These are phyloP conservation scores for Hagleromyces aurorensis DNA, from an alignment of 805 yeast species.

Conservation along the genomic window DNA sequence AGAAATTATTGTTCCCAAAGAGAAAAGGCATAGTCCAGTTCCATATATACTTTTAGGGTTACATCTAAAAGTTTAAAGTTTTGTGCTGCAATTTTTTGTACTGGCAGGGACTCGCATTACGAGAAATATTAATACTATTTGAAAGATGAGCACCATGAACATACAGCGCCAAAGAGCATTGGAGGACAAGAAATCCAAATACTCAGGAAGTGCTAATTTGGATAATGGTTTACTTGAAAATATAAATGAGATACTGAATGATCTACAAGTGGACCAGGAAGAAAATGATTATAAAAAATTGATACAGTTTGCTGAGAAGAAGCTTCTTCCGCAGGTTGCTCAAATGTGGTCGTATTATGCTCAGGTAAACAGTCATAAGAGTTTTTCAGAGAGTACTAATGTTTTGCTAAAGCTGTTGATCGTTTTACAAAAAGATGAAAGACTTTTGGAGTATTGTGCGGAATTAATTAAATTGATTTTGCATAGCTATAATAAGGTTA, in stretches of 20 bases:
- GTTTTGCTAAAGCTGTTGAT: slow-evolving; percentile 34
- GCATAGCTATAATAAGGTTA: slow-evolving; percentile 46
- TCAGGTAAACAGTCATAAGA: slow-evolving; percentile 43
- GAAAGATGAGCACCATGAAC: too few species aligned
- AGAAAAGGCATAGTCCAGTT: too few species aligned
- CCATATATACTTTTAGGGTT: too few species aligned
- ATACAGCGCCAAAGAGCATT: too few species aligned
- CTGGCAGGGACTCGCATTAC: too few species aligned
- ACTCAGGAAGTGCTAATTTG: slow-evolving; percentile 16
- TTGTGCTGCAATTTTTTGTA: too few species aligned
- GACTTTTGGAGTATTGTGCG: slow-evolving; percentile 17
- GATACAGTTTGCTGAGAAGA: slow-evolving; percentile 30
- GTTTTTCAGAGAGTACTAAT: slow-evolving; percentile 39
- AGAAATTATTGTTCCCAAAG: too few species aligned
- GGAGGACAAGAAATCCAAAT: slow-evolving; percentile 8
- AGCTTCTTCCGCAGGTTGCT: slow-evolving; percentile 31
- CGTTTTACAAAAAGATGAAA: slow-evolving; percentile 13
- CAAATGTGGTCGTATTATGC: slow-evolving; percentile 44
- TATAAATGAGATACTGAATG: slow-evolving; percentile 17
- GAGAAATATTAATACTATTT: too few species aligned
- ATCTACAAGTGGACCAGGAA: slow-evolving; percentile 13
- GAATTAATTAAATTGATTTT: slow-evolving; percentile 41
- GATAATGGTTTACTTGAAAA: slow-evolving; percentile 25
- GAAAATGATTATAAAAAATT: slow-evolving; percentile 22
- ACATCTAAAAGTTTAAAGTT: too few species aligned